These are phyloP conservation scores for Syzygium malaccense DNA, from an alignment of 441 rosid genomes.

Conservation along the genomic window DNA sequence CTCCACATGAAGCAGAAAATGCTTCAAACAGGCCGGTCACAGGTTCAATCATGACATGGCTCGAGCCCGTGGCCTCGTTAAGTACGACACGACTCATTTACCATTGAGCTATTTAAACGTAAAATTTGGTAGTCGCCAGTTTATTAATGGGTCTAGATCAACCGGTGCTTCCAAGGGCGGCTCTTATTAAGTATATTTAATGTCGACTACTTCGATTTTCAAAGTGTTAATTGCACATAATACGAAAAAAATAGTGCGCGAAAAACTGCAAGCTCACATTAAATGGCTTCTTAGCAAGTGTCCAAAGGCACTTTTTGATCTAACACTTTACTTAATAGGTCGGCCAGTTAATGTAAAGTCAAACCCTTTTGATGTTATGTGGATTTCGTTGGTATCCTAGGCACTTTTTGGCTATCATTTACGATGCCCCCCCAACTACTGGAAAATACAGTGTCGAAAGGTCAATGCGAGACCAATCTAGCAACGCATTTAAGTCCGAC, in stretches of 20 bases:
- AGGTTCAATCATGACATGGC: not conserved
- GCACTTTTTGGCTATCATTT: not conserved
- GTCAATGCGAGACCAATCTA: not conserved
- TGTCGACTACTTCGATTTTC: not conserved
- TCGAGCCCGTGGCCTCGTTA: accelerated
- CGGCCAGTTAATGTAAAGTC: not conserved
- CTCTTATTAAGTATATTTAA: not conserved
- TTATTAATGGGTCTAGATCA: not conserved
- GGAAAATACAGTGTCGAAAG: not conserved
- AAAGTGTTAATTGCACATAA: not conserved
- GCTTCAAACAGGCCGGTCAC: not conserved
- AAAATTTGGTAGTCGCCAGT: not conserved
- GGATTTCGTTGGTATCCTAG: not conserved
- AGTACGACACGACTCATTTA: accelerated
- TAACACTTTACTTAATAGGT: not conserved
- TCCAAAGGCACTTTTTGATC: not conserved
- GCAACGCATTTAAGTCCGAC: not conserved
- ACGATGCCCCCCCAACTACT: not conserved
- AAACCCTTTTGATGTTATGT: not conserved
- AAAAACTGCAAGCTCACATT: no score
- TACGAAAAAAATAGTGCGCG: not conserved
- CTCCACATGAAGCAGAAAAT: not conserved
- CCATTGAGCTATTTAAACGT: not conserved
- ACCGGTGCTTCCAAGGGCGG: not conserved
- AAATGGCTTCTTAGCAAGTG: not conserved